phyloP scores from a whole-genome alignment of 2,329 filamentous ascomycete species.

The Furcasterigmium sp. region DNA sequence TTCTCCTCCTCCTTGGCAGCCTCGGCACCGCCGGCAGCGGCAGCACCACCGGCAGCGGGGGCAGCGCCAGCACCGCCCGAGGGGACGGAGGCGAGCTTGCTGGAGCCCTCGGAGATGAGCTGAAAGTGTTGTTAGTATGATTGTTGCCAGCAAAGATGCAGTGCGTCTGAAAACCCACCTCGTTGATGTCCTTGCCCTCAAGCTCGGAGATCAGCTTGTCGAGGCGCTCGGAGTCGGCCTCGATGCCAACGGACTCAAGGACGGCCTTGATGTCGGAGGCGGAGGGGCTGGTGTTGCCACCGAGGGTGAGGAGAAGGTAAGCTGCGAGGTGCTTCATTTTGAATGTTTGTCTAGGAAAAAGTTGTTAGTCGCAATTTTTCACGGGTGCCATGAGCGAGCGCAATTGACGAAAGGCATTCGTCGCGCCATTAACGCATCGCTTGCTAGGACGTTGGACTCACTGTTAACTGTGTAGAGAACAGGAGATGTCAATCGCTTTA shows the following conservation, averaged over 20 bases:
- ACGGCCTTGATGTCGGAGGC: slow-evolving; percentile 82
- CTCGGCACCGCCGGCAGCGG: slow-evolving; percentile 60
- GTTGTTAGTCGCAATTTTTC: slow-evolving; percentile 7
- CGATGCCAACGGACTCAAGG: slow-evolving; percentile 89
- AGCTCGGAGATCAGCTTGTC: slow-evolving; percentile 85
- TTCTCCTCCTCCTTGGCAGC: slow-evolving; percentile 63
- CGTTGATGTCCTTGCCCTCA: slow-evolving; percentile 85
- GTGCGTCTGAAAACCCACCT: slow-evolving; percentile 53
- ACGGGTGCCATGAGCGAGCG: no score
- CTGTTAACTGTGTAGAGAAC: slow-evolving; percentile 48
- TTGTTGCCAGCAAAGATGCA: neutral
- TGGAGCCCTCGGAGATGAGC: slow-evolving; percentile 85
- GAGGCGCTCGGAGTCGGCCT: slow-evolving; percentile 85
- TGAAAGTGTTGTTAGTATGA: slow-evolving; percentile 29
- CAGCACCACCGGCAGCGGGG: slow-evolving; percentile 62
- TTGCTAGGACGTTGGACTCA: slow-evolving; percentile 24
- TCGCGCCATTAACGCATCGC: no score
- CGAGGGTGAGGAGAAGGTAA: slow-evolving; percentile 94
- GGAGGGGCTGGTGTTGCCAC: slow-evolving; percentile 85
- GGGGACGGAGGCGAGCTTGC: slow-evolving; percentile 97
- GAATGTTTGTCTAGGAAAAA: slow-evolving; percentile 28
- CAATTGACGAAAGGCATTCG: neutral
- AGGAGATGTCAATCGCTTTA: slow-evolving; percentile 99
- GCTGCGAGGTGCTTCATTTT: slow-evolving; percentile 99
- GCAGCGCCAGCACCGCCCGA: slow-evolving; percentile 76